Evolutionary conservation across 305 asterid species (phyloP).

Genomic region (Coffea humblotiana): DNA sequence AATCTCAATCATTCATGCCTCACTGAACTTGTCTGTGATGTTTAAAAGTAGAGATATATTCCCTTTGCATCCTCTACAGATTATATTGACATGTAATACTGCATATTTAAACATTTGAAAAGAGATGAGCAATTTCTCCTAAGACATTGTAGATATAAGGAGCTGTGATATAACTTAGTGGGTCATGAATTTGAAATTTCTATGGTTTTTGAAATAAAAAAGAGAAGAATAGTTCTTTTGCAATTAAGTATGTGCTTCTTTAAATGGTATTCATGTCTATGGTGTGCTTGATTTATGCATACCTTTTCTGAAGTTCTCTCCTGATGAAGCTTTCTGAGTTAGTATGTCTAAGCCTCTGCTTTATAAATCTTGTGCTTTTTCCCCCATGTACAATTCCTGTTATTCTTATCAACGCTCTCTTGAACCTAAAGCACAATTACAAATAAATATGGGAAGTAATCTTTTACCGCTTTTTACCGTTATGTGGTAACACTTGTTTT

Average conservation of each 20-base stretch:
- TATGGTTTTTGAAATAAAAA: not conserved
- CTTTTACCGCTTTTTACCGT: not conserved
- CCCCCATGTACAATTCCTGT: not conserved
- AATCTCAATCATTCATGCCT: not conserved
- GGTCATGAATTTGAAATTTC: not conserved
- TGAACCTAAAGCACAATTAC: not conserved
- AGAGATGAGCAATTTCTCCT: not conserved
- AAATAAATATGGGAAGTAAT: not conserved
- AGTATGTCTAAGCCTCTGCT: not conserved
- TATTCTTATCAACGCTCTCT: not conserved
- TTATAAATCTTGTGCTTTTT: not conserved
- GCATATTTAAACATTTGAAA: not conserved
- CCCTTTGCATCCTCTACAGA: not conserved
- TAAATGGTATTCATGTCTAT: not conserved
- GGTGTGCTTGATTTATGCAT: not conserved
- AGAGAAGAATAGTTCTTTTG: not conserved
- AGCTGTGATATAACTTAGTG: not conserved
- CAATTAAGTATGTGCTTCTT: not conserved
- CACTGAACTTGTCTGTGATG: not conserved
- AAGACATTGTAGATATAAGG: not conserved
- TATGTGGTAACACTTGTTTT: slow-evolving; percentile 13
- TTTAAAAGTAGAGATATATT: not conserved
- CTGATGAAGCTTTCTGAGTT: not conserved
- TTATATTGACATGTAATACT: not conserved
- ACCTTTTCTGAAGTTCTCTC: not conserved